These are phyloP conservation scores for Dissophora ornata DNA, from an alignment of 192 early-diverging fungal genomes.

Conservation along the genomic window DNA sequence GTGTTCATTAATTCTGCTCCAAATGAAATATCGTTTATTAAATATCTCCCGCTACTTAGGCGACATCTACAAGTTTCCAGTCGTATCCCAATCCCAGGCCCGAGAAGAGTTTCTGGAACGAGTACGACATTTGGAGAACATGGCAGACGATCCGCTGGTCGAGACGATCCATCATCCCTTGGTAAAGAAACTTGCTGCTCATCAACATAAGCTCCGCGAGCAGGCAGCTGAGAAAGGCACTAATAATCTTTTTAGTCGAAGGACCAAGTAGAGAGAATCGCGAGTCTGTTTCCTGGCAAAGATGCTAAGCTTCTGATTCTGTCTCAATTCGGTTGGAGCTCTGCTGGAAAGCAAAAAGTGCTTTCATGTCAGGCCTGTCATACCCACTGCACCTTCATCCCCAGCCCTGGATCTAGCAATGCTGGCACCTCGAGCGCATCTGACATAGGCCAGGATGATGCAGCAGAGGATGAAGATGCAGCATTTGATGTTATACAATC, in stretches of 20 bases:
- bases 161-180: constrained; percentile 28
- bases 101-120: constrained; percentile 24
- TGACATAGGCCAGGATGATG: neutral
- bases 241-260: constrained; percentile 5
- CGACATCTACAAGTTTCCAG: constrained; percentile 44
- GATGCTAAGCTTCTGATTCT: constrained; percentile 16
- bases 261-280: constrained; percentile 4
- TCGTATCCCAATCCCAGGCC: constrained; percentile 30
- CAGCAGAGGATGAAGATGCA: constrained; percentile 6
- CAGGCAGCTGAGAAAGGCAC: no score
- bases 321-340: constrained; percentile 35
- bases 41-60: constrained; percentile 23
- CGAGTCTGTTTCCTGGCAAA: neutral
- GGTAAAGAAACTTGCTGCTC: no score
- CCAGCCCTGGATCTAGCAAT: neutral
- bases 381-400: constrained; percentile 29
- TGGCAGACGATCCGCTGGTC: constrained; percentile 5
- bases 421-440: neutral
- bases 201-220: no score
- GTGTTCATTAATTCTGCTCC: no score
- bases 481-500: constrained; percentile 36
- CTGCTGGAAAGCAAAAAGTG: neutral
- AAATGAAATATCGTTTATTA: no score
- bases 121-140: neutral
- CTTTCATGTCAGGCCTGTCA: constrained; percentile 35